Evolutionary conservation across 805 yeast species (phyloP), one percentile per base, ranked within the genome.

Genomic region (Saccharomycopsis capsularis): DNA sequence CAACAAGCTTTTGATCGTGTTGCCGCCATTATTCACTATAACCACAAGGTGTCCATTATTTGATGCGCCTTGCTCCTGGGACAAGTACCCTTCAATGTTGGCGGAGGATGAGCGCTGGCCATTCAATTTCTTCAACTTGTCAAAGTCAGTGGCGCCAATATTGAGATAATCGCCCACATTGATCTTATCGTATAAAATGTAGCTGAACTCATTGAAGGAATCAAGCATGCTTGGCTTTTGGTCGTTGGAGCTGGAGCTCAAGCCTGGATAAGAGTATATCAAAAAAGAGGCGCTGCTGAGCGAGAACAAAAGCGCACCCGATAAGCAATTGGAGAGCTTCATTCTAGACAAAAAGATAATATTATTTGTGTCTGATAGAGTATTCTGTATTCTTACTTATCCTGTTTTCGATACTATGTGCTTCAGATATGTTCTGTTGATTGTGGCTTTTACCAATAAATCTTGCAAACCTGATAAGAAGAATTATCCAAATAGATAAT

Each of bases 151-250:
- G 15, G 35, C 30, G 40, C 21, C 36, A 15, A 48, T 25, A 15
- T 18, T 16, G 15, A 45, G 23, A 29, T 36, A 36, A n/a, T 52
- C 55, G 30, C 49, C 55, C 22, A 52, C 30, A 11, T 32, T 46
- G 23, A 52, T 30, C 22, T 52, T 52, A 16, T 52, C 55, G 13
- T 40, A 40, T 34, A 52, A 39, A 4, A 52, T n/a, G 42, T 32
- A 30, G n/a, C 49, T 32, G 7, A 52, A 47, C 5, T 44, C 48
- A 9, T 34, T 9, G 19, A 13, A 34, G 19, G 38, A 34, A 11
- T 34, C 19, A 6, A 34, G 19, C 15, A 6, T 34, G 38, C 19
- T 34, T 34, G n/a, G 7, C 13, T 27, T 7, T 7, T 27, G 7
- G 32, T 7, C 13, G 13, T 27, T 7, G 7, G 13, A 7, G 32